Conservation (phyloP, 179 eudicot species). For the Sideroxylon spinosum region DNA sequence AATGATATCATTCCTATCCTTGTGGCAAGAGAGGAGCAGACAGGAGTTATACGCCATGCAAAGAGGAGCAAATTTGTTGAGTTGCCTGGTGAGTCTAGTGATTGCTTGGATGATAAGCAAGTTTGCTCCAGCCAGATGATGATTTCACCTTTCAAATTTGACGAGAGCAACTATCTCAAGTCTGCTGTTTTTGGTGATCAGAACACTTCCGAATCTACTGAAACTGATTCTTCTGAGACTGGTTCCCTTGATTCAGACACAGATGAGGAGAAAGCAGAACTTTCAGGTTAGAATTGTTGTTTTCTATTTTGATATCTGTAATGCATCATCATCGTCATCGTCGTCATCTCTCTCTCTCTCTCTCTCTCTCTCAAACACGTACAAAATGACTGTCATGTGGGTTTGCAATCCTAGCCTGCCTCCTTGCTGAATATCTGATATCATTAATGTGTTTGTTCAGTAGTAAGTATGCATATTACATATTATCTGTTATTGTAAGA, state of each 20-base stretch:
- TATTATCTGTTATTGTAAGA: not conserved
- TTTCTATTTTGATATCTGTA: not conserved
- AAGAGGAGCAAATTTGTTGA: slow-evolving; percentile 35
- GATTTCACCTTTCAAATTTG: slow-evolving; percentile 32
- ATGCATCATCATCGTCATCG: not conserved
- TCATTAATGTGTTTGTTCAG: not conserved
- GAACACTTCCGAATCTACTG: slow-evolving; percentile 57
- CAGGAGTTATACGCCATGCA: slow-evolving; percentile 25
- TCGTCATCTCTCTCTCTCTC: not conserved
- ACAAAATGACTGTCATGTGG: not conserved
- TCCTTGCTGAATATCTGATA: not conserved
- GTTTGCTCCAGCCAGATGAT: slow-evolving; percentile 29
- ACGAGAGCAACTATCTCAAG: slow-evolving; percentile 25
- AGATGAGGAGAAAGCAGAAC: slow-evolving; percentile 44
- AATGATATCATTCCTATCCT: slow-evolving; percentile 21
- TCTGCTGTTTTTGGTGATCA: slow-evolving; percentile 40
- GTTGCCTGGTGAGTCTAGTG: slow-evolving; percentile 31
- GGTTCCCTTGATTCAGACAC: slow-evolving; percentile 58
- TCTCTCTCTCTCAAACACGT: too few species aligned
- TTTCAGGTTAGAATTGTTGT: slow-evolving; percentile 51
- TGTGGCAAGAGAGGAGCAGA: slow-evolving; percentile 39
- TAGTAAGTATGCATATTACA: not conserved
- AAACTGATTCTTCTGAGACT: slow-evolving; percentile 84
- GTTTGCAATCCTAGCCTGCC: not conserved
- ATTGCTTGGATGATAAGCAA: slow-evolving; percentile 27